These are phyloP conservation scores for Epichloe typhina DNA, from an alignment of 2,329 filamentous ascomycete genomes.

Conservation along the genomic window DNA sequence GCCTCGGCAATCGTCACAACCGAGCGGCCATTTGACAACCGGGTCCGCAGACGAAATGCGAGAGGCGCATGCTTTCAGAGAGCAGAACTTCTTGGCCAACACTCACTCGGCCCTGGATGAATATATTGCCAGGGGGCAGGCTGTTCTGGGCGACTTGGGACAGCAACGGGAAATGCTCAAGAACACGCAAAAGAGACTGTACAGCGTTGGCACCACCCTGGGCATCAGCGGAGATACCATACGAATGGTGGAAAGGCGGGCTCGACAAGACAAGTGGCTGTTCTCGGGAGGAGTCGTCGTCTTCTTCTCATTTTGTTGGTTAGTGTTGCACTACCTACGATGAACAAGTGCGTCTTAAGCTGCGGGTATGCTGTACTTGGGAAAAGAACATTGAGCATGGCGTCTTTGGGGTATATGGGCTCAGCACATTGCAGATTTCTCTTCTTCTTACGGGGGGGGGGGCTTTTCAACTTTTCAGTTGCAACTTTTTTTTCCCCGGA, in stretches of 20 bases:
- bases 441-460: background rate
- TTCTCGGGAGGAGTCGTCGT: constrained; percentile 77
- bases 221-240: constrained; percentile 94
- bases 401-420: constrained; percentile 7
- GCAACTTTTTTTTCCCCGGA: background rate
- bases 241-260: constrained; percentile 84
- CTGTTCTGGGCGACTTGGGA: constrained; percentile 77
- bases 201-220: constrained; percentile 85
- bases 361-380: background rate
- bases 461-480: background rate
- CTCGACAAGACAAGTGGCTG: constrained; percentile 95
- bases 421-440: constrained; percentile 3
- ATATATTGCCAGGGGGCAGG: constrained; percentile 81
- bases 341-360: constrained; percentile 5
- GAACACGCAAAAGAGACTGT: constrained; percentile 79
- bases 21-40: constrained; percentile 17
- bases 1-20: constrained; percentile 29
- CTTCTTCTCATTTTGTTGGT: constrained; percentile 86
- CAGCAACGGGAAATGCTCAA: constrained; percentile 92
- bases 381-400: constrained; percentile 7
- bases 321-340: constrained; percentile 74
- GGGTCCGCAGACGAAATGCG: constrained; percentile 51
- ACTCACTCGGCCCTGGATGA: constrained; percentile 84
- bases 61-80: constrained; percentile 73
- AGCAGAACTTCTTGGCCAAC: constrained; percentile 74